These are phyloP conservation scores for Capsicum baccatum DNA, from an alignment of 257 asterid genomes.

Conservation along the genomic window DNA sequence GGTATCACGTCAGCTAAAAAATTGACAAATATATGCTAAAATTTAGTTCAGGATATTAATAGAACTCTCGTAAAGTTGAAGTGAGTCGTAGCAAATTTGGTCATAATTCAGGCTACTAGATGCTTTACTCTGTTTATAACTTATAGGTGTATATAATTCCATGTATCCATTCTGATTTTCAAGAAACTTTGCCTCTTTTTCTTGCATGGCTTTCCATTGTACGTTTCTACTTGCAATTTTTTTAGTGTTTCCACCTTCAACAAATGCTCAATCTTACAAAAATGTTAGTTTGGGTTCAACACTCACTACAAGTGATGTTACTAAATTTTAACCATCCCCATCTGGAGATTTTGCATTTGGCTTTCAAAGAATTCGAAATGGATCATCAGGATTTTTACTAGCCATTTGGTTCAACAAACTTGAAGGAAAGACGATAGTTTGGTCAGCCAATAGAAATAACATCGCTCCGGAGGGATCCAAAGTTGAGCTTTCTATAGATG, in stretches of 20 bases:
- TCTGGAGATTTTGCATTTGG: constrained; percentile 38
- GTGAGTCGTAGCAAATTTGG: no score
- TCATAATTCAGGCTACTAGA: no score
- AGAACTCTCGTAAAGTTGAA: no score
- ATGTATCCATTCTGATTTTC: not conserved
- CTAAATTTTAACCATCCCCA: not conserved
- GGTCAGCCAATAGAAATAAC: constrained; percentile 33
- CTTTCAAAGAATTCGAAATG: not conserved
- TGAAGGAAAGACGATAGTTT: constrained; percentile 22
- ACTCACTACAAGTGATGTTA: constrained; percentile 17
- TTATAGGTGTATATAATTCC: not conserved
- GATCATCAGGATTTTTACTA: constrained; percentile 10
- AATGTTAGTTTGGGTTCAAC: constrained; percentile 26
- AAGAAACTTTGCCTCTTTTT: not conserved
- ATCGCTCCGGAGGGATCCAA: constrained; percentile 10
- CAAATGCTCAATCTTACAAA: not conserved
- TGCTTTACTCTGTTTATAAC: not conserved
- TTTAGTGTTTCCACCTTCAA: not conserved
- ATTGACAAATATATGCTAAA: no score
- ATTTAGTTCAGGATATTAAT: no score
- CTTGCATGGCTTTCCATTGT: not conserved
- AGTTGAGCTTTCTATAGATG: not conserved
- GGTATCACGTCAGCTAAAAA: no score
- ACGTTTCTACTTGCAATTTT: not conserved
- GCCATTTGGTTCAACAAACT: constrained; percentile 34